Evolutionary conservation across 2,329 filamentous ascomycete genomes (phyloP).

Genomic region (Xylariaceae sp.): DNA sequence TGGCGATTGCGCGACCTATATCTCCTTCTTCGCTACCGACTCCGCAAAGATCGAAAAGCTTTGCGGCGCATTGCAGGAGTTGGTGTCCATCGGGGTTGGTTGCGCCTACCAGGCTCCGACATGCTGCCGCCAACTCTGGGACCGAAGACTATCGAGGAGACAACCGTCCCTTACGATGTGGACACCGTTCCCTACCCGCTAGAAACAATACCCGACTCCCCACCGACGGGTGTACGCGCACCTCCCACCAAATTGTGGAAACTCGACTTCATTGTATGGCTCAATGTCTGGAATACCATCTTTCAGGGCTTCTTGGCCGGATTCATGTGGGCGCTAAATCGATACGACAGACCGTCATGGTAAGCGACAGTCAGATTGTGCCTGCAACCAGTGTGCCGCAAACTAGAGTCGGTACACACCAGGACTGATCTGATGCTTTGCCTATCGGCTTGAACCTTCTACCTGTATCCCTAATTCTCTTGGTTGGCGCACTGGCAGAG

Average conservation of each 20-base stretch:
- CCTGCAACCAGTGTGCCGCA: too few relatives aligned
- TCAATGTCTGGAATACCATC: slow-evolving; percentile 74
- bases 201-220: slow-evolving; percentile 59
- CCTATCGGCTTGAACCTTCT: too few relatives aligned
- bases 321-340: slow-evolving; percentile 80
- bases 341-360: slow-evolving; percentile 73
- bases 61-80: slow-evolving; percentile 70
- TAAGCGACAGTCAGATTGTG: too few relatives aligned
- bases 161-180: slow-evolving; percentile 35
- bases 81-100: slow-evolving; percentile 72
- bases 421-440: too few relatives aligned
- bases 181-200: slow-evolving; percentile 59
- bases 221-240: slow-evolving; percentile 68
- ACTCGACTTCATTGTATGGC: slow-evolving; percentile 74
- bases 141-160: slow-evolving; percentile 46
- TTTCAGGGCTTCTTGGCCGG: slow-evolving; percentile 69
- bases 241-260: slow-evolving; percentile 68
- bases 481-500: too few relatives aligned
- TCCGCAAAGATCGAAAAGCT: slow-evolving; percentile 48
- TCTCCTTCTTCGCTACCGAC: slow-evolving; percentile 63
- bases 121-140: slow-evolving; percentile 51
- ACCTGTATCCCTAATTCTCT: too few relatives aligned
- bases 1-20: slow-evolving; percentile 82
- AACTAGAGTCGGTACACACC: too few relatives aligned
- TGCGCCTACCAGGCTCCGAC: slow-evolving; percentile 65